Base-by-base conservation (phyloP, 257 asterid genomes). In the Nicotiana tabacum region DNA sequence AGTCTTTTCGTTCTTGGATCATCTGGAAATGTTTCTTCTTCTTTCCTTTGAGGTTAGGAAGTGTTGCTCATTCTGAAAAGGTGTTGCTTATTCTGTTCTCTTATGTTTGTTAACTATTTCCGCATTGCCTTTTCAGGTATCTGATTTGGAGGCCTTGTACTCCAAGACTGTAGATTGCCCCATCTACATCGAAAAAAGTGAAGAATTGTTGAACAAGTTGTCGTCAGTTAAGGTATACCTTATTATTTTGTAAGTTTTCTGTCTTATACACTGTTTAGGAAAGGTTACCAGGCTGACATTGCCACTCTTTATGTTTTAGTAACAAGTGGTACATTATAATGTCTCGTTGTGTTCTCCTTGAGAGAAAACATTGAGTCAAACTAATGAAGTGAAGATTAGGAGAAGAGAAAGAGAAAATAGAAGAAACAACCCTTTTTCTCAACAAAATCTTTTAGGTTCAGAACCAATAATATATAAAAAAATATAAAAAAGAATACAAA, bases 201-300 rank as follows among this genome's bases (percentile, higher is more conserved):
- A 88, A 90, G 88, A 88, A 81, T 90, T 95, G 69, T 81, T 81
- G 82, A 80, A 85, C 83, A 95, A 88, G 91, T 84, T 95, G 87
- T 91, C 97, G 48, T 89, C 93, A 33, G 91, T 85, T 62, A 91
- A 94, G 98, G 99, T 95, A 89, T 43, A 70, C 81, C 81, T 83
- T 74, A 6, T 78, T 67, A 58, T 79, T 35, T 79, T 66, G 27
- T 55, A 51, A 15, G 62, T 24, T 51, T 51, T 74, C 27, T 6
- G 7, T 74, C 80, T 74, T 74, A 15, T 27, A 27, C 51, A 51
- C 24, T 27, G 43, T 48, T 48, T 58, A 27, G 57, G 53, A 46
- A 74, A 48, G 64, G 80, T 74, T 72, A 74, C 62, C 43, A 27
- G 64, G 80, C 16, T 48, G 43, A 51, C 30, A 15, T 51, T 27